Percentiles rank a stretch among this genome's conserved stretches.
phyloP scores from a whole-genome alignment of 164 flowering plant species.

The Tetracentron sinense region DNA sequence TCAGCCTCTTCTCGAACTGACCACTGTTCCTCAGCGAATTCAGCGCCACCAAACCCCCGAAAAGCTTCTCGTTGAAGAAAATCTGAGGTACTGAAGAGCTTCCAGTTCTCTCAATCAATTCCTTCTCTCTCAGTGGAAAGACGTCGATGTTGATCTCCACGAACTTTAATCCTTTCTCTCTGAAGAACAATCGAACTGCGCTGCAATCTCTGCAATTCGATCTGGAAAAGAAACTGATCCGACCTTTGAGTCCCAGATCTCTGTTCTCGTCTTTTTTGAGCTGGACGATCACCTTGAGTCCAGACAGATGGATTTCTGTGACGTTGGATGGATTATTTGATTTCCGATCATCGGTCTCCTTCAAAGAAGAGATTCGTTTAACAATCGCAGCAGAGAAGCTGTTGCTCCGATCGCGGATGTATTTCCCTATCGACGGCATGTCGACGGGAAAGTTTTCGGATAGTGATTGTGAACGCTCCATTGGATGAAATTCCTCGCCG shows the following conservation, averaged over 20 bases:
- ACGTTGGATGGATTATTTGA: conserved; percentile 19
- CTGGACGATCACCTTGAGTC: conserved; percentile 66
- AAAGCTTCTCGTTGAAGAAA: conserved; percentile 74
- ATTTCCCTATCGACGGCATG: conserved; percentile 55
- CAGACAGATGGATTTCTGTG: conserved; percentile 62
- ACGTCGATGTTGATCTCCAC: conserved; percentile 91
- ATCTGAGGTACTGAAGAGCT: conserved; percentile 65
- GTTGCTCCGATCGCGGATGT: conserved; percentile 54
- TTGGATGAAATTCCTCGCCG: conserved; percentile 8
- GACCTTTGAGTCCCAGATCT: conserved; percentile 38
- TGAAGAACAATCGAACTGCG: conserved; percentile 64
- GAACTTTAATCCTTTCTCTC: conserved; percentile 53
- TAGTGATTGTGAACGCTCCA: conserved; percentile 22
- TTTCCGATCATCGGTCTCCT: conserved; percentile 18
- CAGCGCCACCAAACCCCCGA: conserved; percentile 82
- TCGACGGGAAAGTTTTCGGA: conserved; percentile 15
- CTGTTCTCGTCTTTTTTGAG: conserved; percentile 20
- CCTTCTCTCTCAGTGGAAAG: conserved; percentile 64
- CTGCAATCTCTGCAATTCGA: conserved; percentile 80
- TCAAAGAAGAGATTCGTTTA: conserved; percentile 41
- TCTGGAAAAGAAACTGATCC: conserved; percentile 77
- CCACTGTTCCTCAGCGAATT: conserved; percentile 84
- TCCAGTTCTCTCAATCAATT: conserved; percentile 61
- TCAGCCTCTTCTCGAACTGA: conserved; percentile 47
- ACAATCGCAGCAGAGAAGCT: conserved; percentile 54